Conservation (phyloP, 2,329 filamentous ascomycete species). For the Aspergillus proliferans region DNA sequence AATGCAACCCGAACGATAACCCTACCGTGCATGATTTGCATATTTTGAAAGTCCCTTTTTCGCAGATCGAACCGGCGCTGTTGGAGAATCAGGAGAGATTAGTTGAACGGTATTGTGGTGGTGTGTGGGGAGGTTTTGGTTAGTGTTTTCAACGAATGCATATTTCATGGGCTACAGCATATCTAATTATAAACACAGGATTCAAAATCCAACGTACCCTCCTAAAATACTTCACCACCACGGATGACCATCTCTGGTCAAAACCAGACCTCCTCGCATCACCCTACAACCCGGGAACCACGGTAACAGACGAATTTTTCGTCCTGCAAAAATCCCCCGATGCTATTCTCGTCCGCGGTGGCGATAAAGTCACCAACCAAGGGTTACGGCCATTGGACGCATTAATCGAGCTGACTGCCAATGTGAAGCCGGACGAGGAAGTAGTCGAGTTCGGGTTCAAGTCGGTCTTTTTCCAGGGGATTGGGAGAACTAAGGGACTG, state of each 20-base stretch:
- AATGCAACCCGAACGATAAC: constrained; percentile 6
- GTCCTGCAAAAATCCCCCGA: constrained; percentile 1
- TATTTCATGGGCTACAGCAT: no score
- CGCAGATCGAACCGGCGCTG: constrained; percentile 3
- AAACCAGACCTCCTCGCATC: constrained; percentile 1
- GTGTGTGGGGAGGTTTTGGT: constrained; percentile 7
- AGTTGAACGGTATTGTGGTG: constrained; percentile 5
- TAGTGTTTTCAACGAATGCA: background rate
- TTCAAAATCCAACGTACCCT: constrained; percentile 4
- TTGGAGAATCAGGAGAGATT: background rate
- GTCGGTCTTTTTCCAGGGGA: constrained; percentile 7
- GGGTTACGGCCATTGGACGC: constrained; percentile 6
- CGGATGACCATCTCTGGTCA: background rate
- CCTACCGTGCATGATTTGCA: constrained; percentile 7
- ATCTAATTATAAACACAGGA: background rate
- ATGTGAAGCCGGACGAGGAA: background rate
- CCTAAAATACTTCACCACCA: background rate
- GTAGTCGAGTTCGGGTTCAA: constrained; percentile 10
- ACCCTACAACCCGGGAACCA: background rate
- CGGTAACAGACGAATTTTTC: background rate
- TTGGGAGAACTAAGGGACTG: background rate
- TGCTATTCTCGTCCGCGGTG: constrained; percentile 7
- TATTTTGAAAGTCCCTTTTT: constrained; percentile 1
- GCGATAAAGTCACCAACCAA: constrained; percentile 6
- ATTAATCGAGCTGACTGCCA: constrained; percentile 5